Conservation (phyloP, 2,329 filamentous ascomycete genomes). For the Macrophomina pseudophaseolina region DNA sequence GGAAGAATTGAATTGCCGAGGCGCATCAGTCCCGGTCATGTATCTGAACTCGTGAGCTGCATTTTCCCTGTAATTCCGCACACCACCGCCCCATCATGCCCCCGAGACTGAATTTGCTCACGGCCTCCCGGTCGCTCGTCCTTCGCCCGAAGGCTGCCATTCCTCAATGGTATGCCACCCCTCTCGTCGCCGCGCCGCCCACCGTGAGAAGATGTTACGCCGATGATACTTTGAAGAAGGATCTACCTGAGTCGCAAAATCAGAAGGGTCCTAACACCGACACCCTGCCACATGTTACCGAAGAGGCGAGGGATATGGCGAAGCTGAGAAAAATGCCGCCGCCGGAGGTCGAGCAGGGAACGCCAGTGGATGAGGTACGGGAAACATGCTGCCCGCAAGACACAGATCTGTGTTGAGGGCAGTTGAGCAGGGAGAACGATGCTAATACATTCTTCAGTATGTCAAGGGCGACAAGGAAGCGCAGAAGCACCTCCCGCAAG, state of each 20-base stretch:
- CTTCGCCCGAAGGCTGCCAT: slow-evolving; percentile 37
- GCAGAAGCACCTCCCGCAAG: slow-evolving; percentile 67
- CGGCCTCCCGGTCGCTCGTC: slow-evolving; percentile 40
- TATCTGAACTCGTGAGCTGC: not conserved
- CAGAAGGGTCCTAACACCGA: slow-evolving; percentile 40
- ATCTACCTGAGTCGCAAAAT: slow-evolving; percentile 37
- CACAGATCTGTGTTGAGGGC: not conserved
- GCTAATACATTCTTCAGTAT: slow-evolving; percentile 53
- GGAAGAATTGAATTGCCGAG: slow-evolving; percentile 20
- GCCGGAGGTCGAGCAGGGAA: slow-evolving; percentile 67
- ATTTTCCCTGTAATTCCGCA: not conserved
- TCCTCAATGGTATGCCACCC: slow-evolving; percentile 38
- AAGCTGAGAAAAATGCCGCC: slow-evolving; percentile 62
- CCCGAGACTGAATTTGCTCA: slow-evolving; percentile 43
- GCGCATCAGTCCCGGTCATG: slow-evolving; percentile 3
- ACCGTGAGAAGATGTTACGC: slow-evolving; percentile 24
- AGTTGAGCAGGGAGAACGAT: slow-evolving; percentile 28
- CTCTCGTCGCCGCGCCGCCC: not conserved
- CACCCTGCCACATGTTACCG: slow-evolving; percentile 63
- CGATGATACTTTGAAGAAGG: slow-evolving; percentile 39
- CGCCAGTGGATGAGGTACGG: slow-evolving; percentile 68
- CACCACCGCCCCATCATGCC: slow-evolving; percentile 37
- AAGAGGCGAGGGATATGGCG: slow-evolving; percentile 67
- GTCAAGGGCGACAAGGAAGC: slow-evolving; percentile 67
- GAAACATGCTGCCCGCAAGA: not conserved